Conservation (phyloP, 352 stramenopile species). For the Pythium chondricola region DNA sequence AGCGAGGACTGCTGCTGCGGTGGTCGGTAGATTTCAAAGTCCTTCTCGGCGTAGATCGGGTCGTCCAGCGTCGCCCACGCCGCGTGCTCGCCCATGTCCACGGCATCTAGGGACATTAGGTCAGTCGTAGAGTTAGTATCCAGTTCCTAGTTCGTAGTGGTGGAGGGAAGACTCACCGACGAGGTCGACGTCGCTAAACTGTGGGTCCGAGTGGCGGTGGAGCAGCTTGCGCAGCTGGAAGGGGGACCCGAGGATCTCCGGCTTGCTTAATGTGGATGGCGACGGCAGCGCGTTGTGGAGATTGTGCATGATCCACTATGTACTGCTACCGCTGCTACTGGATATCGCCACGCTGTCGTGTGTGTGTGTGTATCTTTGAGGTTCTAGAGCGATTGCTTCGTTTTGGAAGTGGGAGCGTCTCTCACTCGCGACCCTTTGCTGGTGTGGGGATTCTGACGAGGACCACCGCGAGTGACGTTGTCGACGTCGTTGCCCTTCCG, state of each 20-base stretch:
- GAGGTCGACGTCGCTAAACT: conserved; percentile 37
- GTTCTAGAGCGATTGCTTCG: too few species aligned
- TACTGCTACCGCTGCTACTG: too few species aligned
- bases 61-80: conserved; percentile 56
- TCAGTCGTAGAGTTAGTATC: not conserved
- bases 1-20: conserved; percentile 42
- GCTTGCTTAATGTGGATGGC: conserved; percentile 2
- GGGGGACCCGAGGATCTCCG: conserved; percentile 13
- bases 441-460: too few species aligned
- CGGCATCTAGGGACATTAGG: conserved; percentile 28
- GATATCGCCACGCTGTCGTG: too few species aligned
- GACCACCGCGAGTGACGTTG: not conserved
- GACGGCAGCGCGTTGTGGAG: conserved; percentile 11
- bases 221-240: conserved; percentile 27
- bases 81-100: conserved; percentile 62
- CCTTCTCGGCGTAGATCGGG: conserved; percentile 63
- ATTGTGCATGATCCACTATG: too few species aligned
- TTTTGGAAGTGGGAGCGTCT: too few species aligned
- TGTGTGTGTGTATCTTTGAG: too few species aligned
- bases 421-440: not conserved
- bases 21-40: conserved; percentile 67
- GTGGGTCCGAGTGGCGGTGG: conserved; percentile 58
- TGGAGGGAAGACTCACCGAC: not conserved
- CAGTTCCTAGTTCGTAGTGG: too few species aligned
- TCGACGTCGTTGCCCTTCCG: not conserved